Evolutionary conservation across 768 basidiomycete species (phyloP).

Genomic region (Russula sp.): DNA sequence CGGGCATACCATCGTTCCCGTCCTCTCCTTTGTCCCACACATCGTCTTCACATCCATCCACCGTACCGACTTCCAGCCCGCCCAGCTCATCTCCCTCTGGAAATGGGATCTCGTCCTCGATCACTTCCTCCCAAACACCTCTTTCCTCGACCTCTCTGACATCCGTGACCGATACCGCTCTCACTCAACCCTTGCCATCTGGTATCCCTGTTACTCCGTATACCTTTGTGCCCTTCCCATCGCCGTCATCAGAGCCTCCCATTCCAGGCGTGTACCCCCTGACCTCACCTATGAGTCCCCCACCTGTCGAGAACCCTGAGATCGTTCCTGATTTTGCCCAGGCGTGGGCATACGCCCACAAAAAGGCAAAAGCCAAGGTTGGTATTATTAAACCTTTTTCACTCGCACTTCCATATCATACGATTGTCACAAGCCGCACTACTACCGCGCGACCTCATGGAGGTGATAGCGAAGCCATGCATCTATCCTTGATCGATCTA

Average conservation of each 20-base stretch:
- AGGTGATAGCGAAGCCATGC: neutral
- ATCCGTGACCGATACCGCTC: neutral
- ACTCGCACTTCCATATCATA: neutral
- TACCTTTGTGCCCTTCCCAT: constrained; percentile 17
- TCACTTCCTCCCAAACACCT: neutral
- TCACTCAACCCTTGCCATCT: constrained; percentile 8
- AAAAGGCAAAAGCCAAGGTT: constrained; percentile 43
- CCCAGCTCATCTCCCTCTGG: constrained; percentile 1
- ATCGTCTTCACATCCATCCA: neutral
- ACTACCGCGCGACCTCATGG: neutral
- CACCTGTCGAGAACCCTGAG: constrained; percentile 39
- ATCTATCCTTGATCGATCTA: neutral
- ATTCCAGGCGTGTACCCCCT: constrained; percentile 48
- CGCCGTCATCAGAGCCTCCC: constrained; percentile 42
- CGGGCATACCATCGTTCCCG: neutral
- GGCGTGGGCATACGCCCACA: constrained; percentile 54
- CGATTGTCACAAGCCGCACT: neutral
- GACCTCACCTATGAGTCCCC: constrained; percentile 52
- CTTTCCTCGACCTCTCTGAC: neutral
- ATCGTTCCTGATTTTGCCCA: constrained; percentile 42
- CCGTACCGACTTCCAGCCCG: neutral
- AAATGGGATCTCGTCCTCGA: constrained; percentile 6
- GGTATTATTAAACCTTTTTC: neutral
- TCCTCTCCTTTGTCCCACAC: neutral
- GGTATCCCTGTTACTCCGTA: constrained; percentile 12